Conservation (phyloP, 768 basidiomycete genomes). For the Candolleomyces efflorescens region DNA sequence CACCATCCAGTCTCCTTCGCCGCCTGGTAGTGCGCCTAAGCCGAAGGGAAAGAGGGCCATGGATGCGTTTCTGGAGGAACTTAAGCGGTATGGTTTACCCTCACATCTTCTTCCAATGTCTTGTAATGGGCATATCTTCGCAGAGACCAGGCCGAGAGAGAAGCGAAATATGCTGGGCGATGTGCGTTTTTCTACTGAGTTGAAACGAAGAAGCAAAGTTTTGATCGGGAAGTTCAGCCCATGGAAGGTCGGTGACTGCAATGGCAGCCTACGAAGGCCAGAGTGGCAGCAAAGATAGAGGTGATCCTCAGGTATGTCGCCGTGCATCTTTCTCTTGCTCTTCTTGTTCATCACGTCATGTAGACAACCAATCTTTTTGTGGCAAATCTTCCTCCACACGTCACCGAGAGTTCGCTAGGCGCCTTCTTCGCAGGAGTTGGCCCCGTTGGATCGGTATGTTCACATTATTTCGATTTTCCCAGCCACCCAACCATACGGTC, state of each 20-base stretch:
- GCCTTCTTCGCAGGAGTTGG: slow-evolving; percentile 89
- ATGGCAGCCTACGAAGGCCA: slow-evolving; percentile 94
- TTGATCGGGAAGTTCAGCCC: slow-evolving; percentile 31
- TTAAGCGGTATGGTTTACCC: slow-evolving; percentile 64
- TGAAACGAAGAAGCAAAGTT: no score
- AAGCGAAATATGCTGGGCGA: slow-evolving; percentile 74
- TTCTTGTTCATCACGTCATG: background rate
- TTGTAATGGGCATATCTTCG: background rate
- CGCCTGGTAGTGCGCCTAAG: slow-evolving; percentile 50
- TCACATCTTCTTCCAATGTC: background rate
- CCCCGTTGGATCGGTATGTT: slow-evolving; percentile 83
- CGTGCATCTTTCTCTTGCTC: background rate
- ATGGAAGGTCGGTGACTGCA: slow-evolving; percentile 80
- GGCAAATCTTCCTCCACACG: slow-evolving; percentile 83
- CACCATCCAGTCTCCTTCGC: slow-evolving; percentile 52
- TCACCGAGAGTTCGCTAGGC: slow-evolving; percentile 83
- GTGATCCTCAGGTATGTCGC: slow-evolving; percentile 70
- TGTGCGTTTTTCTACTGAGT: slow-evolving; percentile 39
- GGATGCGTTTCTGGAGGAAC: slow-evolving; percentile 95
- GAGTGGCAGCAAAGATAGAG: slow-evolving; percentile 84
- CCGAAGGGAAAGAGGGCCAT: slow-evolving; percentile 95
- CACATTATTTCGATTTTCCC: slow-evolving; percentile 8
- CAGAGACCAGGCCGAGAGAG: slow-evolving; percentile 91
- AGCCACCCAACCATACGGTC: background rate
- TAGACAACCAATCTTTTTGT: slow-evolving; percentile 97